Percentiles rank a stretch among this genome's conserved stretches.
Conservation (phyloP, 2,329 filamentous ascomycete genomes). For the Chrysoporthe deuterocubensis region DNA sequence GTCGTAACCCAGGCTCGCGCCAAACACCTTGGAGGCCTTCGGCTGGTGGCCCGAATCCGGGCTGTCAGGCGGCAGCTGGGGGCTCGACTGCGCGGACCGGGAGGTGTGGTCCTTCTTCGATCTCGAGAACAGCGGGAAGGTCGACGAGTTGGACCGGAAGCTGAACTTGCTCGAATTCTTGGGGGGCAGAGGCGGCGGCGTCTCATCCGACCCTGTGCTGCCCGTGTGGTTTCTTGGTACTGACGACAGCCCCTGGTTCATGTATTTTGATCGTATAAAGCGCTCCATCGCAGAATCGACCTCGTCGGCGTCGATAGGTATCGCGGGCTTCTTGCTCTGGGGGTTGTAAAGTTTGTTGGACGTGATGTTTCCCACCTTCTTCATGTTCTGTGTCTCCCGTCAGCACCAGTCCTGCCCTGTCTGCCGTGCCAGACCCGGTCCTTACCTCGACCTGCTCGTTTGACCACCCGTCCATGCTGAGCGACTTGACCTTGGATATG, state of each 20-base stretch:
- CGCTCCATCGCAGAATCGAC: constrained; percentile 93
- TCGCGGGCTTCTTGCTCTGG: constrained; percentile 76
- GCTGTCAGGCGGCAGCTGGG: constrained; percentile 29
- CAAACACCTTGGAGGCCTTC: constrained; percentile 72
- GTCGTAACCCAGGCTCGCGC: constrained; percentile 64
- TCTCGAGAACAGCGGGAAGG: constrained; percentile 66
- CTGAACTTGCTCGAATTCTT: constrained; percentile 67
- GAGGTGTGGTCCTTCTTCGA: constrained; percentile 54
- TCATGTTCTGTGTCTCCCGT: constrained; percentile 76
- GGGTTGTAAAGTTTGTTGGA: constrained; percentile 93
- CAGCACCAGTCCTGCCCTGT: not conserved
- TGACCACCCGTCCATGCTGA: constrained; percentile 98
- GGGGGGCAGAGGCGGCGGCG: constrained; percentile 64
- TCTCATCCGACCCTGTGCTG: constrained; percentile 60
- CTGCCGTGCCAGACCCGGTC: constrained; percentile 24
- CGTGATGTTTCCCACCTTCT: constrained; percentile 80
- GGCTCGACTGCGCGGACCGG: constrained; percentile 23
- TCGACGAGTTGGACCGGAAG: constrained; percentile 66
- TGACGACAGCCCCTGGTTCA: constrained; percentile 55
- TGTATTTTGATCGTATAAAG: constrained; percentile 94
- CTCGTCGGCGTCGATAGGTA: constrained; percentile 90
- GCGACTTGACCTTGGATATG: constrained; percentile 96
- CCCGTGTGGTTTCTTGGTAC: constrained; percentile 45
- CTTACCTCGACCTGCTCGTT: constrained; percentile 94
- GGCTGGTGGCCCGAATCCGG: constrained; percentile 40